Conservation (phyloP, 148 eudicot species). For the Persicaria maculosa region DNA sequence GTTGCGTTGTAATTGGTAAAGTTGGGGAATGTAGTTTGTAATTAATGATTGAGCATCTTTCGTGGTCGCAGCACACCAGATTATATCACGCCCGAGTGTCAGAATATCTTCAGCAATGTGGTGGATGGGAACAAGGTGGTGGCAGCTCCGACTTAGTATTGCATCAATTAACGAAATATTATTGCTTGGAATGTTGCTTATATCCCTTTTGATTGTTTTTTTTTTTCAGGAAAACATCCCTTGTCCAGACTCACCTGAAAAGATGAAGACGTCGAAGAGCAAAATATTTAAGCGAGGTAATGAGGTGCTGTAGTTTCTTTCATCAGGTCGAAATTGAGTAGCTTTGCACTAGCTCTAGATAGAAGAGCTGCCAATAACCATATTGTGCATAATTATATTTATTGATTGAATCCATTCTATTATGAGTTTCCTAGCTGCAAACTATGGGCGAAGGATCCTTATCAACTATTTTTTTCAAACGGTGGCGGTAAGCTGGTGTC, state of each 20-base stretch:
- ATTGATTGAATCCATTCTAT: background rate
- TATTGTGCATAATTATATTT: background rate
- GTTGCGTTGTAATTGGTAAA: background rate
- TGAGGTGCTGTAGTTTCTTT: background rate
- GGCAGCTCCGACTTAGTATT: background rate
- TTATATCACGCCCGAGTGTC: conserved; percentile 79
- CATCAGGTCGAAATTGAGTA: background rate
- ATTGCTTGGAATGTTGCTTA: background rate
- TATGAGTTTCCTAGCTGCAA: background rate
- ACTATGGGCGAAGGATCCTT: background rate
- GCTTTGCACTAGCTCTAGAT: background rate
- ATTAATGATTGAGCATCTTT: background rate
- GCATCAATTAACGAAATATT: background rate
- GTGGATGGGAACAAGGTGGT: conserved; percentile 55
- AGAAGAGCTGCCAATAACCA: background rate
- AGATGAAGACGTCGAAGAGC: conserved; percentile 46
- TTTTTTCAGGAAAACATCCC: conserved; percentile 44
- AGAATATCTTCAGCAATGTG: conserved; percentile 35
- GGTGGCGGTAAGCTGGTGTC: too few relatives aligned
- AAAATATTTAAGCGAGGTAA: conserved; percentile 57
- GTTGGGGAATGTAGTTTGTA: background rate
- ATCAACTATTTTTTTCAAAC: background rate
- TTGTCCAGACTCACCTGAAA: conserved; percentile 85
- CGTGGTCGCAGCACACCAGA: conserved; percentile 71
- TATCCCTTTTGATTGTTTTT: background rate